phyloP scores from a whole-genome alignment of 2,329 filamentous ascomycete species.

The Pseudophaeomoniella oleicola region DNA sequence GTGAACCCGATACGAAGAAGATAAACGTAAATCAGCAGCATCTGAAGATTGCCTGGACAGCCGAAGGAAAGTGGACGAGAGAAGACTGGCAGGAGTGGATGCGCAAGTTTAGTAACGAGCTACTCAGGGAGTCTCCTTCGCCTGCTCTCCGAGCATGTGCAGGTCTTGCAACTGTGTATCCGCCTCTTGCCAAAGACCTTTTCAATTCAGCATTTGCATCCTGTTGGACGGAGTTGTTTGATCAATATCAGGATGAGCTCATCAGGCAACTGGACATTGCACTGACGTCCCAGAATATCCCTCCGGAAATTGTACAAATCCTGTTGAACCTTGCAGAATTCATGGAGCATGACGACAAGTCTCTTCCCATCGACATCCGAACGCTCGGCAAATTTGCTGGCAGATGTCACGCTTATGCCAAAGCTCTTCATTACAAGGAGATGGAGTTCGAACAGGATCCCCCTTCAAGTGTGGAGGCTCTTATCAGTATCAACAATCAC shows the following conservation, averaged over 20 bases:
- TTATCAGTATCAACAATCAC: slow-evolving; percentile 99
- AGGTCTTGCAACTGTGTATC: slow-evolving; percentile 76
- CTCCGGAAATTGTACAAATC: slow-evolving; percentile 86
- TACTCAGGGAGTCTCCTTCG: slow-evolving; percentile 89
- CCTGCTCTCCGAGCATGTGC: slow-evolving; percentile 90
- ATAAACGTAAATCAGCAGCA: slow-evolving; percentile 95
- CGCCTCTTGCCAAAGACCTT: slow-evolving; percentile 77
- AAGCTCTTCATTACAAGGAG: slow-evolving; percentile 97
- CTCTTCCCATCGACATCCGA: slow-evolving; percentile 89
- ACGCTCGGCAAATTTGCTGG: slow-evolving; percentile 88
- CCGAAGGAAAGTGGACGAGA: slow-evolving; percentile 87
- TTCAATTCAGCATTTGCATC: slow-evolving; percentile 99
- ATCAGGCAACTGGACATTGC: slow-evolving; percentile 92
- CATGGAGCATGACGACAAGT: slow-evolving; percentile 99
- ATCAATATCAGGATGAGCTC: slow-evolving; percentile 91
- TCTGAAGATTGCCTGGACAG: slow-evolving; percentile 93
- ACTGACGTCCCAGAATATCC: slow-evolving; percentile 87
- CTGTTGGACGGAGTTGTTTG: slow-evolving; percentile 96
- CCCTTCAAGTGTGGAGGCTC: slow-evolving; percentile 84
- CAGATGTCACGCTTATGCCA: slow-evolving; percentile 94
- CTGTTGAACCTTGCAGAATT: slow-evolving; percentile 95
- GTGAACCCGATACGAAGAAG: slow-evolving; percentile 82
- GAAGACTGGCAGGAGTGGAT: slow-evolving; percentile 99
- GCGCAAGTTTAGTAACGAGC: slow-evolving; percentile 84
- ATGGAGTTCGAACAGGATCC: slow-evolving; percentile 96